A percentile compares a stretch with the other conserved stretches of the same genome.
These are phyloP conservation scores for Thelonectria rubi DNA, from an alignment of 2,329 filamentous ascomycete species.

Conservation along the genomic window DNA sequence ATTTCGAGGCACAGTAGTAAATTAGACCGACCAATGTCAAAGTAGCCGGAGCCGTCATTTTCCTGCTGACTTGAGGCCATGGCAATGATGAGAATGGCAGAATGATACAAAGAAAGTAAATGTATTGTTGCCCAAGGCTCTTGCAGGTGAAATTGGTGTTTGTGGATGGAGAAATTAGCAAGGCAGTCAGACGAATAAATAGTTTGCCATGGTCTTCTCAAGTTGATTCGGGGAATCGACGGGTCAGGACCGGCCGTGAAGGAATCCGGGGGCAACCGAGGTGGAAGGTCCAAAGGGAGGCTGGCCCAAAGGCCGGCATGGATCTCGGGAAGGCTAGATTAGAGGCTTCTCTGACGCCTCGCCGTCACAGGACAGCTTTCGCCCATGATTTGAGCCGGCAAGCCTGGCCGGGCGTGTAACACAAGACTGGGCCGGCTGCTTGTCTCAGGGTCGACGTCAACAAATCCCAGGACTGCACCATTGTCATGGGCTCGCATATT, in stretches of 20 bases:
- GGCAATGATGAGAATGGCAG: slow-evolving; percentile 9
- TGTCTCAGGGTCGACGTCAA: slow-evolving; percentile 20
- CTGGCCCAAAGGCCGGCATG: slow-evolving; percentile 23
- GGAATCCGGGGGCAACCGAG: slow-evolving; percentile 18
- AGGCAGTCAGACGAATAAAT: slow-evolving; percentile 14
- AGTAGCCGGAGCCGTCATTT: slow-evolving; percentile 43
- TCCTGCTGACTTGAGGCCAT: slow-evolving; percentile 32
- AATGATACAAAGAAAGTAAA: slow-evolving; percentile 8
- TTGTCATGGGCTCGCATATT: slow-evolving; percentile 32
- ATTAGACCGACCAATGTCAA: slow-evolving; percentile 55
- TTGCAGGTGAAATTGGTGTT: background rate
- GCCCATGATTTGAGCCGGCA: slow-evolving; percentile 8
- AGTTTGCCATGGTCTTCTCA: slow-evolving; percentile 8
- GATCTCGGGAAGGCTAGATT: slow-evolving; percentile 24
- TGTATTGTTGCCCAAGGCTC: slow-evolving; percentile 8
- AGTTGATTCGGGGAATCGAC: slow-evolving; percentile 9
- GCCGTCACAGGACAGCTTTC: slow-evolving; percentile 2
- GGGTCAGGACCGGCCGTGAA: slow-evolving; percentile 5
- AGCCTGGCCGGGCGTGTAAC: slow-evolving; percentile 6
- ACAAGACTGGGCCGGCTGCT: background rate
- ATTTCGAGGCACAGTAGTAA: background rate
- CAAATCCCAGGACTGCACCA: slow-evolving; percentile 22
- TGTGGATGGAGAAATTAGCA: background rate
- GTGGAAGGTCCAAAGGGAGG: slow-evolving; percentile 11
- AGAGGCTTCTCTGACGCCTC: slow-evolving; percentile 8